These are phyloP conservation scores for Aspergillus persii DNA, from an alignment of 2,329 filamentous ascomycete species.

Conservation along the genomic window DNA sequence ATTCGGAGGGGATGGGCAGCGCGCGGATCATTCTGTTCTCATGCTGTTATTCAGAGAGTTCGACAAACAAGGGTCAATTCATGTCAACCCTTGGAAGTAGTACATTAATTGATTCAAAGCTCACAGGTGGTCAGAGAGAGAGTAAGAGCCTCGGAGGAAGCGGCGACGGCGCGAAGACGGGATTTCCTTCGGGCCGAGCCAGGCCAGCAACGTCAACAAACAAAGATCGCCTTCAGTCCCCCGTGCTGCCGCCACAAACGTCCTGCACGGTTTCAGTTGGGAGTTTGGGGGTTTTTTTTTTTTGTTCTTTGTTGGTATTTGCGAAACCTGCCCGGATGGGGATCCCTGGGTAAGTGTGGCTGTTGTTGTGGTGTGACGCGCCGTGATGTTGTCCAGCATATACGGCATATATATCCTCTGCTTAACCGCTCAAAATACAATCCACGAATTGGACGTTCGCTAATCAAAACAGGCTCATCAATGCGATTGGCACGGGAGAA, in stretches of 20 bases:
- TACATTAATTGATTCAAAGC: no score
- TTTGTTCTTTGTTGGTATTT: not conserved
- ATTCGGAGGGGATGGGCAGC: not conserved
- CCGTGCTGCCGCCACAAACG: not conserved
- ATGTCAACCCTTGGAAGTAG: not conserved
- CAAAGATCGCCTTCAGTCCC: conserved; percentile 5
- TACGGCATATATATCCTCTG: conserved; percentile 1
- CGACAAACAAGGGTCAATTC: conserved; percentile 1
- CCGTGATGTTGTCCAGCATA: not conserved
- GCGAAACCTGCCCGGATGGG: conserved; percentile 33
- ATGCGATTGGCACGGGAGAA: conserved; percentile 78
- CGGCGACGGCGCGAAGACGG: conserved; percentile 14
- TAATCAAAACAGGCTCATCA: conserved; percentile 67
- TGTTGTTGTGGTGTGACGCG: not conserved
- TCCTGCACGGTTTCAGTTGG: not conserved
- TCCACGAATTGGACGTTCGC: conserved; percentile 1
- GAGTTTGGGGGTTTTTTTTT: conserved; percentile 2
- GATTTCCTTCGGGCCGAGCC: conserved; percentile 37
- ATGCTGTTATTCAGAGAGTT: not conserved
- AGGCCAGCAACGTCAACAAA: conserved; percentile 27
- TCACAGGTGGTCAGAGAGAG: not conserved
- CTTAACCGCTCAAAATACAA: not conserved
- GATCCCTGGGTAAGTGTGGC: conserved; percentile 43
- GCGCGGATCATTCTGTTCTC: not conserved
- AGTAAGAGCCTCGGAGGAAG: not conserved